Conservation (phyloP, 345 rosid species). For the Rubroshorea leprosula region DNA sequence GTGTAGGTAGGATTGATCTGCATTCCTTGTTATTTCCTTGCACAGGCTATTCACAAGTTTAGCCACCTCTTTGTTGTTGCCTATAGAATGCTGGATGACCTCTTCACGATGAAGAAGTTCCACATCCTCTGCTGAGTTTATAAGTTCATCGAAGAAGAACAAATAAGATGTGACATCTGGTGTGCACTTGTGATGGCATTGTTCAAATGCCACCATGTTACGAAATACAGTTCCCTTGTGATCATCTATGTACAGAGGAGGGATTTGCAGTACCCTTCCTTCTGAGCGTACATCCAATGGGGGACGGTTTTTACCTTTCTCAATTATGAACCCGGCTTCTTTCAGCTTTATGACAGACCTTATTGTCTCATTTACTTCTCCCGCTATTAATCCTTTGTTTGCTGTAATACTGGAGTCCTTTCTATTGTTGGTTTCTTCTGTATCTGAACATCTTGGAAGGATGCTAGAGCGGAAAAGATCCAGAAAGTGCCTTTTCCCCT, state of each 20-base stretch:
- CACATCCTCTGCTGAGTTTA: constrained; percentile 25
- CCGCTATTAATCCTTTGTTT: background rate
- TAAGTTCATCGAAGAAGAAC: constrained; percentile 28
- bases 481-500: constrained; percentile 15
- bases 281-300: constrained; percentile 17
- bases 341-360: constrained; percentile 18
- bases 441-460: constrained; percentile 11
- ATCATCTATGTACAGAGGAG: constrained; percentile 25
- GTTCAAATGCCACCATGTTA: constrained; percentile 34
- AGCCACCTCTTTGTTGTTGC: constrained; percentile 25
- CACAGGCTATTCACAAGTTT: constrained; percentile 22
- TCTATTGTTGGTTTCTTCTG: background rate
- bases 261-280: constrained; percentile 19
- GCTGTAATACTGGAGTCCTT: background rate
- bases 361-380: constrained; percentile 6
- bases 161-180: constrained; percentile 23
- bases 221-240: constrained; percentile 22
- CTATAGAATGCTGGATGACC: constrained; percentile 26
- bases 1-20: constrained; percentile 13
- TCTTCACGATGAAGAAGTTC: constrained; percentile 19
- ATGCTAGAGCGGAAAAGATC: constrained; percentile 27
- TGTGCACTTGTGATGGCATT: constrained; percentile 20
- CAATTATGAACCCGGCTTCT: constrained; percentile 15
- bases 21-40: constrained; percentile 20
- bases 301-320: constrained; percentile 7